A percentile compares a stretch with the other conserved stretches of the same genome.
phyloP scores from a whole-genome alignment of 2,329 filamentous ascomycete species.

The Colletotrichum lentis region DNA sequence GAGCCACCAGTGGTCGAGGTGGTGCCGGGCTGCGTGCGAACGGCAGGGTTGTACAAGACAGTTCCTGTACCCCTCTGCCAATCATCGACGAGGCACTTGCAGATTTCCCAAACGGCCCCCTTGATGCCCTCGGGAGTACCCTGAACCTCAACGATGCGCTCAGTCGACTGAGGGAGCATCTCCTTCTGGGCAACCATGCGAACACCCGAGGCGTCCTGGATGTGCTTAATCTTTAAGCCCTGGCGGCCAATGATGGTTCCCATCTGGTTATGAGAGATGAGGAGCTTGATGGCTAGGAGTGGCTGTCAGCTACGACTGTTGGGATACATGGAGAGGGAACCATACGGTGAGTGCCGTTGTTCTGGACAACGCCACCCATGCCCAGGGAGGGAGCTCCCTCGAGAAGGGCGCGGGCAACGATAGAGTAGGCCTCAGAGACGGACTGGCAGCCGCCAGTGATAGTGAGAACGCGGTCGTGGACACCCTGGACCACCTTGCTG shows the following conservation, averaged over 20 bases:
- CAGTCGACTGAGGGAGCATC: constrained; percentile 98
- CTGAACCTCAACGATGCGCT: constrained; percentile 96
- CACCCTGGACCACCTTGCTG: constrained; percentile 97
- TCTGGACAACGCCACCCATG: constrained; percentile 90
- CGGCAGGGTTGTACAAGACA: constrained; percentile 95
- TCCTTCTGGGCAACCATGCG: constrained; percentile 99
- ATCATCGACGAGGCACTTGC: constrained; percentile 97
- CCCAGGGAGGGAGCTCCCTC: constrained; percentile 95
- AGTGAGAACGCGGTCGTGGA: constrained; percentile 95
- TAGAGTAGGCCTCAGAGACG: constrained; percentile 89
- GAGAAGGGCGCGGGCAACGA: constrained; percentile 88
- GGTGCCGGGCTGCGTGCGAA: constrained; percentile 78
- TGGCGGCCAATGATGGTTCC: constrained; percentile 97
- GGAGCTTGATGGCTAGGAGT: constrained; percentile 84
- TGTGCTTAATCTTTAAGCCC: constrained; percentile 99
- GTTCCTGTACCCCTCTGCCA: constrained; percentile 97
- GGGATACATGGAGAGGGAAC: constrained; percentile 40
- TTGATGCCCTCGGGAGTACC: constrained; percentile 95
- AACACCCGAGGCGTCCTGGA: constrained; percentile 94
- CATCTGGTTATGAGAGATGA: constrained; percentile 99
- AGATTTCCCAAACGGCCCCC: constrained; percentile 97
- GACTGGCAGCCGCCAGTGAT: constrained; percentile 90
- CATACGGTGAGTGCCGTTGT: constrained; percentile 94
- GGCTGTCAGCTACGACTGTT: constrained; percentile 39
- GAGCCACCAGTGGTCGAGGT: constrained; percentile 47